These are phyloP conservation scores for Phytopythium aichiense DNA, from an alignment of 352 stramenopile species.

Conservation along the genomic window DNA sequence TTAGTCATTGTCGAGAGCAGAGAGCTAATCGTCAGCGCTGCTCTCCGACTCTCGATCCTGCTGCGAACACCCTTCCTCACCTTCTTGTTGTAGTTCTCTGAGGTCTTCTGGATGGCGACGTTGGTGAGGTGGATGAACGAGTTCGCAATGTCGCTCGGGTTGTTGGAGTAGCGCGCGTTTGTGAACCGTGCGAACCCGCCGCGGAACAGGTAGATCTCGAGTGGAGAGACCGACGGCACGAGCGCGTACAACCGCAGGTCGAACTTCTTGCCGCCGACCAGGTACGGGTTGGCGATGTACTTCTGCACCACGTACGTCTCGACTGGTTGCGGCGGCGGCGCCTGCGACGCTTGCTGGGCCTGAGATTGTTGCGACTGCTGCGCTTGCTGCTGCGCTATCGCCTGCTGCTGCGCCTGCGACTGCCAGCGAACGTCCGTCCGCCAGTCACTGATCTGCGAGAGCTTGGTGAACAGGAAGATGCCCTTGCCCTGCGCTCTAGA, in stretches of 20 bases:
- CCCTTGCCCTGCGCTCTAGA: constrained; percentile 83
- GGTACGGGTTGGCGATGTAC: constrained; percentile 93
- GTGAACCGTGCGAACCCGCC: constrained; percentile 91
- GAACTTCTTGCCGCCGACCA: constrained; percentile 95
- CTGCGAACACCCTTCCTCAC: constrained; percentile 3
- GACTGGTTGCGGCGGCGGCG: constrained; percentile 17
- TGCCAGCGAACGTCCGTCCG: constrained; percentile 84
- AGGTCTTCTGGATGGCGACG: constrained; percentile 94
- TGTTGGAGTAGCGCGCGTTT: constrained; percentile 88
- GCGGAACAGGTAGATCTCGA: constrained; percentile 92
- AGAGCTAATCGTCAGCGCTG: background rate
- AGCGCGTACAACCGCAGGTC: constrained; percentile 92
- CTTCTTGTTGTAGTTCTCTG: constrained; percentile 91
- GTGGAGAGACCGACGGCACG: constrained; percentile 89
- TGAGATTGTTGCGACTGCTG: constrained; percentile 73
- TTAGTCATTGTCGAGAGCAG: background rate
- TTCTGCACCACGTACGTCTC: constrained; percentile 93
- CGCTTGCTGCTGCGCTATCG: background rate
- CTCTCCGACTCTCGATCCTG: background rate
- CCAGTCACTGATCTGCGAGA: constrained; percentile 93
- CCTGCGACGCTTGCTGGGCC: background rate
- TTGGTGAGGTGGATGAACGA: constrained; percentile 94
- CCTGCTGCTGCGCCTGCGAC: constrained; percentile 58
- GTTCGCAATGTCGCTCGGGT: constrained; percentile 87
- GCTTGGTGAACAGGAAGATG: constrained; percentile 94